Base-by-base conservation (phyloP, 768 basidiomycete species). In the Panaeolus cyanescens region DNA sequence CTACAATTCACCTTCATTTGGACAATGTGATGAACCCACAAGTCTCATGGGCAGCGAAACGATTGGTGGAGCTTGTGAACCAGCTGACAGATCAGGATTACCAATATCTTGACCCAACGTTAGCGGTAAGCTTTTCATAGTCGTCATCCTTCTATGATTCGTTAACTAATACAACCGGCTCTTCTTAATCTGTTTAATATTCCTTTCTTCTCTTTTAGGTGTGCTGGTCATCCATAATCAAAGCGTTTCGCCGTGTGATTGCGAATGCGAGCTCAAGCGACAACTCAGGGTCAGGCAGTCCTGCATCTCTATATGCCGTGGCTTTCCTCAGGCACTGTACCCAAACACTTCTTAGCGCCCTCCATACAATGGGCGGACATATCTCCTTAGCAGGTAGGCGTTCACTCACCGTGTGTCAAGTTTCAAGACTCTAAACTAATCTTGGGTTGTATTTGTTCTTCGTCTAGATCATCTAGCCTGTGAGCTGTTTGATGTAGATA, bases 71-170 rank as follows among this genome's bases (percentile, higher is more conserved):
- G 28, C 74, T 85, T 20, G 76, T 87, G 30, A 77, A 78, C 25
- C 76, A 82, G 37, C 74, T 87, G 19, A 70, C 67, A 54, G 82
- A 83, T 30, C 75, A 70, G 5, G 85, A 87, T 65, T 86, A 84
- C 67, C 75, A 77, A 58, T 80, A 77, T 62, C 70, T 86, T 17
- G 84, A 86, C 72, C 85, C 85, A 5, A 79, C 83, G 37, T 72
- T 85, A 20, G 77, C 79, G 36, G 85, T 86, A 65, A 66, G 84
- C 80, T 13, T 30, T 31, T 32, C n/a, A 17, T 22, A 20, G 25
- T 39, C 28, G 54, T 59, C 32, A 22, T 28, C 25, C 20, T 55
- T 5, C 40, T 56, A 33, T n/a, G 30, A 34, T 36, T 58, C 6
- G 54, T 53, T 37, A n/a, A 31, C 19, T 42, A 50, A 50, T 28